Percentiles rank a stretch among this genome's conserved stretches.
Evolutionary conservation across 805 yeast species (phyloP).

Genomic region (Jamesozyma rosinii): DNA sequence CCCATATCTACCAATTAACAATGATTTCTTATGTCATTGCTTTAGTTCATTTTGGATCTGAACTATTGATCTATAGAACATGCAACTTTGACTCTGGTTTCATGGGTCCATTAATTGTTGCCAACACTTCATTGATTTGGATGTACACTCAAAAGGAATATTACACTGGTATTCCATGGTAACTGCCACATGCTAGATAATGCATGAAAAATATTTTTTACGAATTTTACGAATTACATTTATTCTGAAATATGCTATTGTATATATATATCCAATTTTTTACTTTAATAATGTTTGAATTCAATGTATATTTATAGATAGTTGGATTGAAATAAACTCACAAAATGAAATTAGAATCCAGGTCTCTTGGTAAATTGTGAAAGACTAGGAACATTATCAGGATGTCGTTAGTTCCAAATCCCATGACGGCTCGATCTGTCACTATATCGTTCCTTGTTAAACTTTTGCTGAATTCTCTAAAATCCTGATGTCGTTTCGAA

Average conservation of each 20-base stretch:
- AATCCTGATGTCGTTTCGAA: constrained; percentile 33
- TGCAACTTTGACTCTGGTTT: constrained; percentile 83
- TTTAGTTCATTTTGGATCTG: constrained; percentile 69
- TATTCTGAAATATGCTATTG: background rate
- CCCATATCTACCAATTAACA: constrained; percentile 67
- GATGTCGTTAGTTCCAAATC: too few relatives aligned
- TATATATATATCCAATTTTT: background rate
- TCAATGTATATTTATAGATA: too few relatives aligned
- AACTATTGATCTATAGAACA: constrained; percentile 72
- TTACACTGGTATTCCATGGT: constrained; percentile 35
- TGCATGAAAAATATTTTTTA: background rate
- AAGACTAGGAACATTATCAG: too few relatives aligned
- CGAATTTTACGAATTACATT: background rate
- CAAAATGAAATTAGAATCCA: too few relatives aligned
- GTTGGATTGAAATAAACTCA: too few relatives aligned
- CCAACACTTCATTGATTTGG: constrained; percentile 69
- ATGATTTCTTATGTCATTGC: constrained; percentile 78
- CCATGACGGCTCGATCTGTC: too few relatives aligned
- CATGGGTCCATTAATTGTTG: constrained; percentile 78
- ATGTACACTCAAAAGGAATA: constrained; percentile 63
- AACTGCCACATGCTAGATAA: background rate
- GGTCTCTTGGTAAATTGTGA: too few relatives aligned
- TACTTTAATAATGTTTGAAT: background rate
- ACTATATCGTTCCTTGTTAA: too few relatives aligned
- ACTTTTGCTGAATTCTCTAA: too few relatives aligned